A percentile compares a stretch with the other conserved stretches of the same genome.
Evolutionary conservation across 805 yeast species (phyloP).

Genomic region (Monosporozyma solicola): DNA sequence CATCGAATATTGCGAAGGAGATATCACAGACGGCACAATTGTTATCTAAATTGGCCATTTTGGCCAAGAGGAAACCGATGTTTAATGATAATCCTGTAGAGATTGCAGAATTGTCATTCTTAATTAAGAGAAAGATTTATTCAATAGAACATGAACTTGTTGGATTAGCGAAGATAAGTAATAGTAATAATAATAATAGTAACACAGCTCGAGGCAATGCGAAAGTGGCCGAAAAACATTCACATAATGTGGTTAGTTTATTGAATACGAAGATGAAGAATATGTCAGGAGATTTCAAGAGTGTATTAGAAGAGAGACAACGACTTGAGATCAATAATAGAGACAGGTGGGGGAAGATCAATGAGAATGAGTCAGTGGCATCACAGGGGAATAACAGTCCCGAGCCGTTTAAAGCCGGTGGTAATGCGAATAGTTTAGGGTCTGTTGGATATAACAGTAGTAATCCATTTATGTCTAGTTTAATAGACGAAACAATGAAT

Average conservation of each 20-base stretch:
- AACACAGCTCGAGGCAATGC: constrained; percentile 1
- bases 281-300: constrained; percentile 84
- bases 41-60: constrained; percentile 63
- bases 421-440: constrained; percentile 2
- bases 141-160: constrained; percentile 76
- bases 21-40: constrained; percentile 78
- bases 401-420: too few relatives aligned
- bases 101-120: constrained; percentile 82
- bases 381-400: constrained; percentile 1
- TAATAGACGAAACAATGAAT: constrained; percentile 24
- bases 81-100: constrained; percentile 93
- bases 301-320: constrained; percentile 82
- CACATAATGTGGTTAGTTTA: constrained; percentile 77
- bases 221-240: constrained; percentile 36
- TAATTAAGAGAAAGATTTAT: constrained; percentile 40
- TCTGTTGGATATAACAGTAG: constrained; percentile 25
- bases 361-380: constrained; percentile 20
- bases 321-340: constrained; percentile 71
- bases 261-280: constrained; percentile 86
- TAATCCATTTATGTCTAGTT: constrained; percentile 34
- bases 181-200: not conserved
- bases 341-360: constrained; percentile 75
- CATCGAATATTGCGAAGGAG: constrained; percentile 79
- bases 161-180: constrained; percentile 54
- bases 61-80: constrained; percentile 84